Evolutionary conservation across 1,139 yeast species (phyloP), one percentile per base, ranked within the genome.

Genomic region (Candida freyschussii): DNA sequence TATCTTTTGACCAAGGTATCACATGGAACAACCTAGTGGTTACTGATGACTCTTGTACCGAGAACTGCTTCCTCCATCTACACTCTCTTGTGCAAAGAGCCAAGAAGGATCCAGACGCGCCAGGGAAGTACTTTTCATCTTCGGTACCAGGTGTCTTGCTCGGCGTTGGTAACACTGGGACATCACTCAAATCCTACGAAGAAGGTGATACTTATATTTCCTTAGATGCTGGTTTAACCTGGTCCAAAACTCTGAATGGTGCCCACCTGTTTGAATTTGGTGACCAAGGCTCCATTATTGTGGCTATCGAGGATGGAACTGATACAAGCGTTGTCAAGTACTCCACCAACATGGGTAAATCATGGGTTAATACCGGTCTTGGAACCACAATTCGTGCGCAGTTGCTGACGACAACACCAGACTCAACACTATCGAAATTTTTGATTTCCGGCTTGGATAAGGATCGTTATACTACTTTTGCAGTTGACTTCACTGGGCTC

Each of bases 141-240:
- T 80, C 83, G 10, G 75, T 84, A 2, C 87, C 95, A 0, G 93
- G 89, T 19, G 70, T 86, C 18, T 43, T 84, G 13, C 52, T 83
- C 43, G 84, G 75, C 5, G 59, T 70, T 20, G 89, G 87, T 30
- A 60, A 58, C 35, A 65, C 71, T 9, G 78, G 81, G 10, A 55
- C 61, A 26, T 49, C 52, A 4, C 44, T 45, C 17, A 21, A 59
- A 12, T 41, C 45, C 0, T 44, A 53, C n/a, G 59, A 61, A 15
- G 36, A 51, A 16, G 43, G 53, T 1, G 57, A 65, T n/a, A 76
- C 86, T 2, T 85, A 65, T 53, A 53, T 83, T 9, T 82, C 95
- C 0, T 65, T 81, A 38, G 86, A 86, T 57, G 89, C 86, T 20
- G 96, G 95, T 21, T 55, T 67, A 8, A 62, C 80, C 0, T 86